Evolutionary conservation across 2,329 filamentous ascomycete species (phyloP).

Genomic region (Dryadomyces quercus-mongolicae): DNA sequence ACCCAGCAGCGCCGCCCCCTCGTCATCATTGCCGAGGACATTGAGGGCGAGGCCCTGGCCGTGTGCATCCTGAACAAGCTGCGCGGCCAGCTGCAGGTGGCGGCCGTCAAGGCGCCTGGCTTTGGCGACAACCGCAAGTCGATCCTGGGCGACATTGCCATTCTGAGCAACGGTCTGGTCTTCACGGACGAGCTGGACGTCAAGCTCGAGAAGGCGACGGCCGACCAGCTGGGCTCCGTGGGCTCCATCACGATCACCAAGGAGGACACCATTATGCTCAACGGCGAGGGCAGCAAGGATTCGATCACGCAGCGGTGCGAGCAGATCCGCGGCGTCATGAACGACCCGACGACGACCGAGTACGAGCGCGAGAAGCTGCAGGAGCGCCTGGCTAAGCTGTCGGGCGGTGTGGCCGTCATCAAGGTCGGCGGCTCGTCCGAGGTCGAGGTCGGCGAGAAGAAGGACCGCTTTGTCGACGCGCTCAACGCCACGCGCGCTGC

Average conservation of each 20-base stretch:
- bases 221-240: constrained; percentile 91
- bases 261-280: constrained; percentile 98
- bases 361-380: constrained; percentile 99
- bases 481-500: constrained; percentile 96
- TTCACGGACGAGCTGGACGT: constrained; percentile 98
- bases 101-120: constrained; percentile 95
- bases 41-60: constrained; percentile 94
- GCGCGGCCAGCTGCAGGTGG: constrained; percentile 96
- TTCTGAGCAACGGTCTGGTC: constrained; percentile 93
- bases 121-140: constrained; percentile 99
- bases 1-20: constrained; percentile 91
- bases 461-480: constrained; percentile 97
- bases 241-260: constrained; percentile 99
- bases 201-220: constrained; percentile 96
- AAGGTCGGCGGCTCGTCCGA: constrained; percentile 96
- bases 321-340: constrained; percentile 96
- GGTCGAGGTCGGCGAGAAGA: constrained; percentile 99
- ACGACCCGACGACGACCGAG: constrained; percentile 85
- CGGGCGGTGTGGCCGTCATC: constrained; percentile 97
- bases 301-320: constrained; percentile 88
- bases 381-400: constrained; percentile 98
- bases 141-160: constrained; percentile 90
- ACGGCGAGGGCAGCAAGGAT: constrained; percentile 94
- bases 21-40: constrained; percentile 98
- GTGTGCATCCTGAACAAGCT: constrained; percentile 99